These are phyloP conservation scores for Marasmius sp. DNA, from an alignment of 1,284 basidiomycete species.

Conservation along the genomic window DNA sequence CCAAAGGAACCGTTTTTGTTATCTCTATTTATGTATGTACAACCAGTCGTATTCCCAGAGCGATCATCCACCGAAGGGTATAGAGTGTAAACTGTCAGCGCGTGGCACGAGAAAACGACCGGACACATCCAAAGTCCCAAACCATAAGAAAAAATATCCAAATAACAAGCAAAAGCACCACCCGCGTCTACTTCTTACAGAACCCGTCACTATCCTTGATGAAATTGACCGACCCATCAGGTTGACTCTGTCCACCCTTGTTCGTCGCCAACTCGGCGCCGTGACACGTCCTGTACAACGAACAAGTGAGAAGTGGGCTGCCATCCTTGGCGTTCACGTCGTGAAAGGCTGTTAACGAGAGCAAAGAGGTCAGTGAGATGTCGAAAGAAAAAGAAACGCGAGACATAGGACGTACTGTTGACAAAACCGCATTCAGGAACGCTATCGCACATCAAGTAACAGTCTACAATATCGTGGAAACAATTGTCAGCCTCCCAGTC, in stretches of 20 bases:
- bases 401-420: slow-evolving; percentile 26
- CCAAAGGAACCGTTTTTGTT: too few species aligned
- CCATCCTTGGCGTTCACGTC: slow-evolving; percentile 37
- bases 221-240: slow-evolving; percentile 38
- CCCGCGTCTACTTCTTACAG: slow-evolving; percentile 28
- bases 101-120: too few species aligned
- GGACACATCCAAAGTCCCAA: too few species aligned
- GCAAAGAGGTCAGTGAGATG: neutral
- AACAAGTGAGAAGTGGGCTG: slow-evolving; percentile 40
- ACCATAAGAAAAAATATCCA: too few species aligned
- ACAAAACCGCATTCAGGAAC: slow-evolving; percentile 29
- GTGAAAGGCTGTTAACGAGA: slow-evolving; percentile 24
- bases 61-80: too few species aligned
- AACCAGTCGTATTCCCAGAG: too few species aligned
- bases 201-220: slow-evolving; percentile 41
- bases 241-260: slow-evolving; percentile 40
- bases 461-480: too few species aligned
- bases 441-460: slow-evolving; percentile 31
- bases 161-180: neutral
- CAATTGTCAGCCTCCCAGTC: too few species aligned
- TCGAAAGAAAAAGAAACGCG: neutral
- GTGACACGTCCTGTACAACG: slow-evolving; percentile 38
- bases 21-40: too few species aligned
- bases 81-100: too few species aligned
- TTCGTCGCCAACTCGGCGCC: slow-evolving; percentile 33